Base-by-base conservation (phyloP, 495 filamentous ascomycete species). In the Cryomyces minteri region DNA sequence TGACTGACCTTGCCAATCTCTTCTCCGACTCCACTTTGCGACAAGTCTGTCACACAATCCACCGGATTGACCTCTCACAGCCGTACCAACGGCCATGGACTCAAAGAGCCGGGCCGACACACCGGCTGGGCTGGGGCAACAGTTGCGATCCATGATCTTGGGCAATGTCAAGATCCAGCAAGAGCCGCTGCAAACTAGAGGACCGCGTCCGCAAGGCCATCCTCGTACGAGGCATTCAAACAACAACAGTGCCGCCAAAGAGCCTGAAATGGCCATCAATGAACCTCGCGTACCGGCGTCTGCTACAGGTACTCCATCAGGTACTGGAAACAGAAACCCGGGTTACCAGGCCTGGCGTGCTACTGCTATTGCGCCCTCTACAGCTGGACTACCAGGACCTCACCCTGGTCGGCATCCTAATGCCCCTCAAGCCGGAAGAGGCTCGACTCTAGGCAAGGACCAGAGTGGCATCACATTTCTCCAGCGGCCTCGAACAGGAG, bases 81-180 rank as follows among this genome's bases (percentile, higher is more conserved):
- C 18, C 18, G 2, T 25, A 25, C 18, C 18, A 25, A 25, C 18
- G 1, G 18, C 18, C 18, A 25, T 25, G 18, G 18, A 25, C 18
- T 25, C 18, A 25, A 25, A 1, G 18, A 25, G 18, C 18, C 1
- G 18, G 18, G 18, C 18, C 18, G 18, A 25, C 18, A 25, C 18
- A 25, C 18, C 18, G 18, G 18, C 18, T 25, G 32, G 54, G 33
- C 51, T 71, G 12, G 67, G 70, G 44, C 56, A 60, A 1, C 58
- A 62, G 12, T 53, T 71, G 30, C 62, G 66, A 3, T 47, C 54
- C 11, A 61, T 71, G 53, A 69, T 70, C 8, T 49, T 71, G 5
- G 57, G 49, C 37, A 64, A 68, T 55, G 56, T 52, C n/a, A 18
- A 25, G 8, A 29, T 40, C 6, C 11, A 12, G 10, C 34, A 38